Evolutionary conservation across 2,329 filamentous ascomycete species (phyloP), one percentile per base, ranked within the genome.

Genomic region (Cercospora sp.): DNA sequence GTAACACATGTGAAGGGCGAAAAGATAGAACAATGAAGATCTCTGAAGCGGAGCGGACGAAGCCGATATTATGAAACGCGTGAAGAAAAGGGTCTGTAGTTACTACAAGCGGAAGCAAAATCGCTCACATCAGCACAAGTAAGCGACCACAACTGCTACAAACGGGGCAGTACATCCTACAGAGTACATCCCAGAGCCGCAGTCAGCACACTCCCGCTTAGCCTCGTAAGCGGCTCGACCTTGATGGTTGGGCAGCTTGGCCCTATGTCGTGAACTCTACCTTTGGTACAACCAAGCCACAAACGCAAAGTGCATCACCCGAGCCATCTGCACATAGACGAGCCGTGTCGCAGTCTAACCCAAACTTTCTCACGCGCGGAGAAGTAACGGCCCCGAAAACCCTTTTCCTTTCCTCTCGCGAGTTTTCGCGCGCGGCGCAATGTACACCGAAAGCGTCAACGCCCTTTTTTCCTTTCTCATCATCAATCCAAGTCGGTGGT

Each of bases 401-500:
- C 45, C 45, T 23, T 23, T 26, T 26, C 23, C 23, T 26, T 26
- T 26, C 23, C 23, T 26, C 23, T 26, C 23, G 23, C 23, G 23
- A 26, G 23, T 26, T 20, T 53, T 26, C 18, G 23, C 48, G 18
- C 48, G 5, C 31, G 31, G 31, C 31, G 31, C 31, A 53, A 23
- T 16, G 48, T 53, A 28, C 48, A 23, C 23, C 48, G 5, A 23
- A 20, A 20, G 3, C 33, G 13, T 16, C 33, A 53, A 28, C 18
- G 23, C 10, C 48, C 1, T 13, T 3, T 9, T 39, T 42, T 9
- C 33, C n/a, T 12, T 39, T 60, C 18, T 51, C 30, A 9, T 78
- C 69, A 16, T 78, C 69, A 82, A 57, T 73, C 71, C 60, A 86
- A 68, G 70, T 84, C 77, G 3, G 82, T 85, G 0, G 85, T 89